Evolutionary conservation across 1,284 basidiomycete species (phyloP).

Genomic region (Rhodotorula sp.): DNA sequence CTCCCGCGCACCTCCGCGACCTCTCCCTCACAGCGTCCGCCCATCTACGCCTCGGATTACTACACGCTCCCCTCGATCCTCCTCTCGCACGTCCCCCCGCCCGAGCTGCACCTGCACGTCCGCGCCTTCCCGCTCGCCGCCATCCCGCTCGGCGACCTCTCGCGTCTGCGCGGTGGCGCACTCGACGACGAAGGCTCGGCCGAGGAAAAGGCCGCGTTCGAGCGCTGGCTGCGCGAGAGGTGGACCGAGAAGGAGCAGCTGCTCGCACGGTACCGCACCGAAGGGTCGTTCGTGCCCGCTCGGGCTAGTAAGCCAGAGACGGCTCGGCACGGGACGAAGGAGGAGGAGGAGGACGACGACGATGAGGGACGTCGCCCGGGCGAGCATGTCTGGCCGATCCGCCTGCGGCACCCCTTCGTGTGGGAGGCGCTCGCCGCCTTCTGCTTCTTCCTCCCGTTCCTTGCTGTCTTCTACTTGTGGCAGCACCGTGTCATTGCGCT

Average conservation of each 20-base stretch:
- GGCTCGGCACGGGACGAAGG: neutral
- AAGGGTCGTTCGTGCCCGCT: constrained; percentile 9
- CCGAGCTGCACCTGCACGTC: constrained; percentile 81
- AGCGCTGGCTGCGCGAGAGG: constrained; percentile 74
- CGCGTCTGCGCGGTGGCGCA: too few species aligned
- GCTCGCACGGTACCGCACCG: constrained; percentile 23
- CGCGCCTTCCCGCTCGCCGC: constrained; percentile 66
- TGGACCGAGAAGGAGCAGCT: constrained; percentile 83
- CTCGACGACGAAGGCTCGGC: constrained; percentile 60
- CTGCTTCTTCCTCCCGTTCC: constrained; percentile 7
- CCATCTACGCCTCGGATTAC: constrained; percentile 67
- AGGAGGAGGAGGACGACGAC: constrained; percentile 1
- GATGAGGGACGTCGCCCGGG: neutral
- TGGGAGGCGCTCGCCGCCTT: constrained; percentile 18
- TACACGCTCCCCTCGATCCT: constrained; percentile 87
- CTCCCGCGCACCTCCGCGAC: constrained; percentile 11
- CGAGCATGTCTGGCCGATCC: constrained; percentile 10
- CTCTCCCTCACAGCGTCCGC: neutral
- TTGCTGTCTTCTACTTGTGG: neutral
- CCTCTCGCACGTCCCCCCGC: constrained; percentile 72
- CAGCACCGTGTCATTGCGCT: neutral
- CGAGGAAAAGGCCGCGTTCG: constrained; percentile 71
- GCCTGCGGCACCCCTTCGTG: constrained; percentile 1
- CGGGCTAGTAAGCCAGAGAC: neutral
- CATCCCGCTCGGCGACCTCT: constrained; percentile 33